Base-by-base conservation (phyloP, 352 stramenopile genomes). In the Phytopythium kandeliae region DNA sequence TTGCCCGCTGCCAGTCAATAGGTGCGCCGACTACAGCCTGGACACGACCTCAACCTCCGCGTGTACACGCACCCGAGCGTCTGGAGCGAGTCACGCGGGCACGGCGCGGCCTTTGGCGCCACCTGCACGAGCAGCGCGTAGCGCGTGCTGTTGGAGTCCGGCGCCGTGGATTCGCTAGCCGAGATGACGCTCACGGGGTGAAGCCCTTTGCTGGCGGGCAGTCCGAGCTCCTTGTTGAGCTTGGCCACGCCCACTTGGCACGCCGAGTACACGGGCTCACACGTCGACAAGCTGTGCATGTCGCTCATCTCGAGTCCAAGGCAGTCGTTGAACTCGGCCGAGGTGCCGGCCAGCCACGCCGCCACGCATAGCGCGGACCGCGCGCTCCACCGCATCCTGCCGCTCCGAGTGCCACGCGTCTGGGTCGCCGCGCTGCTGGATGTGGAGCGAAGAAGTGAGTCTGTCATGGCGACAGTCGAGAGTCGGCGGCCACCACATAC, bases 121-220 rank as follows among this genome's bases (percentile, higher is more conserved):
- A 86, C 33, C 30, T 86, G 71, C 37, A 81, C 57, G 30, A 86
- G 62, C 65, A 86, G 71, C 5, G 72, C 71, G 26, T 83, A 63
- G 37, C 73, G 68, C 31, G 62, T 78, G 51, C 60, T 61, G 13
- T 72, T 70, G 6, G 65, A 63, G 31, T 55, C 33, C 40, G 69
- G 58, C 25, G 51, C 64, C 51, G 57, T 63, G 22, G 71, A 82
- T 35, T 84, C 62, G 34, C 68, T 86, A n/a, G 78, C 78, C 24
- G 78, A 87, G 17, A 87, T 62, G 48, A 90, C 46, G 51, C 67
- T 85, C 36, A 88, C 76, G 6, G 74, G 67, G 37, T 73, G 65
- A 38, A 78, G 71, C 22, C 36, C 26, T 15, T 62, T 62, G 10
- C 41, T 49, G 5, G 22, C 38, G 0, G 52, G 28, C 37, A 51